Base-by-base conservation (phyloP, 1,284 basidiomycete genomes). In the Melanopsichium pennsylvanicum region DNA sequence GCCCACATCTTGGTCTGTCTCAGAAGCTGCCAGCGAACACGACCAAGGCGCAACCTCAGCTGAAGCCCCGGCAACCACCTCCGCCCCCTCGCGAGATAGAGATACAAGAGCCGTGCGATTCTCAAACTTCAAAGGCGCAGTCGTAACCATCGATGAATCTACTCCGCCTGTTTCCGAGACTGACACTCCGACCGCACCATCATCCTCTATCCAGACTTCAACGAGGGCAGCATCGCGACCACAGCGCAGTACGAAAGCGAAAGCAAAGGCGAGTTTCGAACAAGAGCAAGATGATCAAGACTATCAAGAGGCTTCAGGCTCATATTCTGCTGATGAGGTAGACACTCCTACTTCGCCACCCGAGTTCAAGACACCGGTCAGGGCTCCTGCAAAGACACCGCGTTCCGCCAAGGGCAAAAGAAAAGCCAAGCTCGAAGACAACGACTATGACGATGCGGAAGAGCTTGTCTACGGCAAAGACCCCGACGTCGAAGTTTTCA, bases 401-500 rank as follows among this genome's bases (percentile, higher is more conserved):
- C n/a, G 22, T 4, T 44, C 40, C 26, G 48, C 48, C 25, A 56
- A 51, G 33, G 39, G 44, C 25, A 59, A 59, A 32, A 43, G 22
- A 23, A 52, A 41, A 32, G 47, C 51, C 6, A 52, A 47, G 22
- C 13, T 27, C 1, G 36, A 44, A 26, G 31, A 34, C 11, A 26
- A 47, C 13, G 47, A 56, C 11, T 29, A 19, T 29, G 39, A 49
- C 25, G 41, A 48, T n/a, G 41, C 25, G 4, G 58, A 55, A 6
- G 47, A 49, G 6, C 27, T 21, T 15, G 16, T 12, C 1, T 48
- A 19, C 11, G 48, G 52, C 35, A 57, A 52, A 23, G 26, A 43
- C 13, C 29, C 43, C 5, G 60, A 63, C 15, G 19, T 57, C n/a
- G 54, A 57, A 33, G 26, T 63, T 6, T 48, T 26, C 49, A 44